Conservation (phyloP, 768 basidiomycete species). For the Boletales sp. region DNA sequence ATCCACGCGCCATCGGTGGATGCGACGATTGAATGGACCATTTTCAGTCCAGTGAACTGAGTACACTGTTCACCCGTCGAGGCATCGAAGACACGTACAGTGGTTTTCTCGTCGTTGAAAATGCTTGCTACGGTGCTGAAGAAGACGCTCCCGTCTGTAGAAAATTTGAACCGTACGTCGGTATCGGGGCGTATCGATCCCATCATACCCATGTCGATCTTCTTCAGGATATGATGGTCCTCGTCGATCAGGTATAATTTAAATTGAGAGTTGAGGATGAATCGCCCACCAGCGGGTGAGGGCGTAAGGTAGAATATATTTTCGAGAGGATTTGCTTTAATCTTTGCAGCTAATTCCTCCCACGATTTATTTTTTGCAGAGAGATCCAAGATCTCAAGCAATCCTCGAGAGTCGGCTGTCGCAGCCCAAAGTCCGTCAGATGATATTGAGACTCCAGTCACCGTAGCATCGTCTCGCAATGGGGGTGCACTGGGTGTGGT, state of each 20-base stretch:
- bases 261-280: background rate
- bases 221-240: slow-evolving; percentile 1
- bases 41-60: slow-evolving; percentile 10
- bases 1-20: slow-evolving; percentile 5
- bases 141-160: slow-evolving; percentile 10
- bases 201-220: slow-evolving; percentile 6
- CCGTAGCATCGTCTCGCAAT: background rate
- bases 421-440: slow-evolving; percentile 19
- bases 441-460: slow-evolving; percentile 14
- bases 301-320: background rate
- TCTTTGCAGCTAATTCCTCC: background rate
- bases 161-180: slow-evolving; percentile 7
- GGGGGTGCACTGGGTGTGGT: background rate
- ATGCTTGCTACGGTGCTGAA: background rate
- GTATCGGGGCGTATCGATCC: background rate
- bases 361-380: background rate
- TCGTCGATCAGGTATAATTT: slow-evolving; percentile 8
- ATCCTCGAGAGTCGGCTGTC: background rate
- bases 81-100: slow-evolving; percentile 9
- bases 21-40: background rate
- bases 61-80: slow-evolving; percentile 5
- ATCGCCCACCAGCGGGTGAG: slow-evolving; percentile 10
- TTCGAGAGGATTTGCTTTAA: background rate
- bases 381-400: slow-evolving; percentile 10
- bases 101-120: slow-evolving; percentile 5